These are phyloP conservation scores for Populus hybrid DNA, from an alignment of 441 rosid species.

Conservation along the genomic window DNA sequence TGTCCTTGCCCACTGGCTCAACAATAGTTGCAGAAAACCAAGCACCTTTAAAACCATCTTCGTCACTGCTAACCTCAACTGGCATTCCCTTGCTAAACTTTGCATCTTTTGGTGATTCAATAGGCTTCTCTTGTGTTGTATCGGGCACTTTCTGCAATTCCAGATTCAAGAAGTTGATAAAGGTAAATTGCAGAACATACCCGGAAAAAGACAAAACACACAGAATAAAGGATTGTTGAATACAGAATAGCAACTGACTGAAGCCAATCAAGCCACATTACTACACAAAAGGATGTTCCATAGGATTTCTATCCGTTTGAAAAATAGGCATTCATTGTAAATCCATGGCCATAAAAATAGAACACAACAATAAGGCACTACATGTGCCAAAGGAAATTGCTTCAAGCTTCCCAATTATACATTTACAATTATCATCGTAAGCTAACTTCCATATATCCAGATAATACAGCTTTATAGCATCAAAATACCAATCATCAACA, in stretches of 20 bases:
- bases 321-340: neutral
- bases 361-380: neutral
- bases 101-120: slow-evolving; percentile 19
- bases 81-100: slow-evolving; percentile 37
- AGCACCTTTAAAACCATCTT: slow-evolving; percentile 88
- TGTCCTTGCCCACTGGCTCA: slow-evolving; percentile 37
- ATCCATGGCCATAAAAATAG: neutral
- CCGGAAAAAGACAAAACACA: neutral
- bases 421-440: neutral
- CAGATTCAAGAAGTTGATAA: neutral
- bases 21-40: slow-evolving; percentile 71
- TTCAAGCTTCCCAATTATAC: neutral
- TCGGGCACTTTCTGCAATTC: slow-evolving; percentile 10
- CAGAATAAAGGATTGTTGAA: neutral
- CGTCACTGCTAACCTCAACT: slow-evolving; percentile 77
- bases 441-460: neutral
- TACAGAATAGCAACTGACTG: neutral
- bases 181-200: neutral
- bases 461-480: neutral
- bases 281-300: neutral
- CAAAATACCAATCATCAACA: neutral
- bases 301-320: neutral
- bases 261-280: neutral
- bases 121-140: slow-evolving; percentile 16
- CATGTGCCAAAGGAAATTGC: neutral